These are phyloP conservation scores for Magnolia changhungtana DNA, from an alignment of 164 flowering plant genomes.

Conservation along the genomic window DNA sequence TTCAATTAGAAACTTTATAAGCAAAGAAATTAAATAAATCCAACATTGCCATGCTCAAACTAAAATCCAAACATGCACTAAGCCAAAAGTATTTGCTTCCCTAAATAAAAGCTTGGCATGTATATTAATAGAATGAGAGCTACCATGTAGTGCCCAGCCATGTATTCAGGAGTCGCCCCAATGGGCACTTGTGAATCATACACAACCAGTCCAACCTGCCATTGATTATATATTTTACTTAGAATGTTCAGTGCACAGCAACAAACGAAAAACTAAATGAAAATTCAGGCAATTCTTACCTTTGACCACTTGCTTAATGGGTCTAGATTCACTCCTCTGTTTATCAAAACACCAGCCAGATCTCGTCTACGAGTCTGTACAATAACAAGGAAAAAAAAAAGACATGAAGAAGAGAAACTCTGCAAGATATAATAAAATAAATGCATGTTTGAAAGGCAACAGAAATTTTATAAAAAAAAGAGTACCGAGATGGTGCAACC, in stretches of 20 bases:
- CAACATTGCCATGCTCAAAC: neutral
- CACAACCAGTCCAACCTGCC: constrained; percentile 92
- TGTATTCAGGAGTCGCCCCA: constrained; percentile 99
- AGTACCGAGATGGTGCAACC: no score
- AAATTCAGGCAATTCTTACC: constrained; percentile 35
- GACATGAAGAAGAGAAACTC: neutral
- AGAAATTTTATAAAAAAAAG: no score
- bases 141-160: constrained; percentile 99
- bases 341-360: constrained; percentile 80
- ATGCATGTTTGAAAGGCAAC: neutral
- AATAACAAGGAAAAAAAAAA: neutral
- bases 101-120: neutral
- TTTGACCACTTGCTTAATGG: constrained; percentile 98
- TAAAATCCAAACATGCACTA: neutral
- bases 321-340: constrained; percentile 91
- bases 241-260: neutral
- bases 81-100: neutral
- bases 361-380: constrained; percentile 81
- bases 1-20: constrained; percentile 1
- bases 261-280: neutral
- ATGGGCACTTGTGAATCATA: constrained; percentile 97
- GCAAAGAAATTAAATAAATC: neutral
- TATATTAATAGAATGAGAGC: neutral
- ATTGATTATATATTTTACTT: neutral
- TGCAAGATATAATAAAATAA: neutral